Evolutionary conservation across 352 stramenopile species (phyloP).

Genomic region (Saprolegnia parasitica): DNA sequence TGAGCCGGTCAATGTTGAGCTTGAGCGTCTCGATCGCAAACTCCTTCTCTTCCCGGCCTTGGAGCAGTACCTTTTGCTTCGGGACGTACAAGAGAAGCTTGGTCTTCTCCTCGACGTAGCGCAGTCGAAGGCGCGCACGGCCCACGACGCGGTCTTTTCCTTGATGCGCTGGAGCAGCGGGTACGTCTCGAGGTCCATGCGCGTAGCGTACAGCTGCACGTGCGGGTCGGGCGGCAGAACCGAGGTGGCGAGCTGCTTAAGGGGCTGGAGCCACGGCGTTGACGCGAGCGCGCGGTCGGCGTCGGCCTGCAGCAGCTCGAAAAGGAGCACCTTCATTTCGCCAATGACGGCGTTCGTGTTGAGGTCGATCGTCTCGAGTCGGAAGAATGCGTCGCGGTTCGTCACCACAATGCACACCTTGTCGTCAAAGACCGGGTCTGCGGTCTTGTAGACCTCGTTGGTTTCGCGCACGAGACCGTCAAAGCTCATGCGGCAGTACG

Average conservation of each 20-base stretch:
- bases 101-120: conserved; percentile 69
- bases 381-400: conserved; percentile 52
- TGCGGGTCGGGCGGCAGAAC: conserved; percentile 11
- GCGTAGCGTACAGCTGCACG: conserved; percentile 24
- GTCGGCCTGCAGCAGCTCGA: conserved; percentile 71
- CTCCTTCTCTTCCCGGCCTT: conserved; percentile 68
- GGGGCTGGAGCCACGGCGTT: conserved; percentile 42
- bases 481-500: conserved; percentile 71
- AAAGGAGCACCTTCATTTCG: conserved; percentile 63
- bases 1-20: conserved; percentile 68
- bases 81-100: conserved; percentile 59
- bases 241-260: conserved; percentile 45
- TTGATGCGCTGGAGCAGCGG: conserved; percentile 1
- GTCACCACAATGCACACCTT: conserved; percentile 65
- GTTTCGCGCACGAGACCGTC: conserved; percentile 69
- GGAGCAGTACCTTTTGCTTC: conserved; percentile 46
- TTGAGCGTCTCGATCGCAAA: conserved; percentile 75
- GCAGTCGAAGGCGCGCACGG: conserved; percentile 48
- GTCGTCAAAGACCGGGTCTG: conserved; percentile 84
- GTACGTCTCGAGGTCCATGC: conserved; percentile 28
- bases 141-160: conserved; percentile 34
- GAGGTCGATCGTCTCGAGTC: conserved; percentile 80
- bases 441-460: conserved; percentile 78
- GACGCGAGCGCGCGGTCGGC: conserved; percentile 58
- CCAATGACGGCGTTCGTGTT: conserved; percentile 68